phyloP scores from a whole-genome alignment of 108 stramenopile species.

The Pseudonitzschia delicatissima region DNA sequence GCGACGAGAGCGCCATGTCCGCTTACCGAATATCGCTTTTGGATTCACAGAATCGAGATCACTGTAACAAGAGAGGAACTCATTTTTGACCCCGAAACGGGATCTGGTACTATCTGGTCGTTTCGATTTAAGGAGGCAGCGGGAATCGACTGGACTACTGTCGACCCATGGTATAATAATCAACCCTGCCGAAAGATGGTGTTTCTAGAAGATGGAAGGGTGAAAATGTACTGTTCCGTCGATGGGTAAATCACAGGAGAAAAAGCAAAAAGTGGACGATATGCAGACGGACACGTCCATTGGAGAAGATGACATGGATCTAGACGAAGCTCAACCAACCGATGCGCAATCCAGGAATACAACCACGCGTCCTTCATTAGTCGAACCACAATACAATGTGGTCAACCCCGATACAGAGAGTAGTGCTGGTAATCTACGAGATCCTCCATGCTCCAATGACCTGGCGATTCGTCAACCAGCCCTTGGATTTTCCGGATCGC shows the following conservation, averaged over 20 bases:
- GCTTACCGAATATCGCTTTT: constrained; percentile 47
- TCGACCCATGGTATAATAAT: constrained; percentile 65
- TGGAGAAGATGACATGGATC: neutral
- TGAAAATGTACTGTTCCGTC: constrained; percentile 33
- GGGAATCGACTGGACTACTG: constrained; percentile 62
- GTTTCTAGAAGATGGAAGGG: constrained; percentile 62
- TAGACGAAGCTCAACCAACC: neutral
- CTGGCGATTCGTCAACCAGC: constrained; percentile 63
- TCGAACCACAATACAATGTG: constrained; percentile 6
- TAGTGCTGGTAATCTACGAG: neutral
- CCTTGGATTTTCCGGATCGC: constrained; percentile 65
- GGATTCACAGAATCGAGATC: constrained; percentile 45
- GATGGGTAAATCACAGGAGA: neutral
- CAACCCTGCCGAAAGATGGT: constrained; percentile 63
- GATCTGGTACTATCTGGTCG: constrained; percentile 56
- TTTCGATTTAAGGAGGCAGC: constrained; percentile 81
- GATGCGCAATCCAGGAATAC: neutral
- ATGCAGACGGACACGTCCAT: neutral
- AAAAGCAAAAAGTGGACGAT: neutral
- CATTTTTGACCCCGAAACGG: constrained; percentile 45
- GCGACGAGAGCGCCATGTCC: constrained; percentile 15
- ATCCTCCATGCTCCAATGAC: constrained; percentile 44
- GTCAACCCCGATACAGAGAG: neutral
- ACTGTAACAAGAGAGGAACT: constrained; percentile 53
- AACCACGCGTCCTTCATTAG: neutral